A percentile compares a stretch with the other conserved stretches of the same genome.
Evolutionary conservation across 2,329 filamentous ascomycete species (phyloP).

Genomic region (Neonectria punicea): DNA sequence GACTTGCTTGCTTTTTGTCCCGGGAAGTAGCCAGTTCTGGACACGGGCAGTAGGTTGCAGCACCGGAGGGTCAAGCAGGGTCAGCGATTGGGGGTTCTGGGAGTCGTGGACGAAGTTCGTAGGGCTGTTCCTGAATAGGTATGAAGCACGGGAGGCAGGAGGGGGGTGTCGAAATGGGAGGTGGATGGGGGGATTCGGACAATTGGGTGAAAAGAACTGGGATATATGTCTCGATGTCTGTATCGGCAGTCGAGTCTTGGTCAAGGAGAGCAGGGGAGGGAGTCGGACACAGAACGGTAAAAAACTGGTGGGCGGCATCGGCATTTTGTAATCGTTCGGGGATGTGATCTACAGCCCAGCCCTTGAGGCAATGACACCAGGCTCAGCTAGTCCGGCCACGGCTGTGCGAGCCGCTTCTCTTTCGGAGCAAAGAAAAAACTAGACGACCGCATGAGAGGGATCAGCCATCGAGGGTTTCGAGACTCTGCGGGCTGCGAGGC

Average conservation of each 20-base stretch:
- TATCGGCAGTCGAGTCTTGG: constrained; percentile 19
- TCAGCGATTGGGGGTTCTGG: constrained; percentile 4
- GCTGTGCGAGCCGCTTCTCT: constrained; percentile 9
- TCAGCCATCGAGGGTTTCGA: constrained; percentile 17
- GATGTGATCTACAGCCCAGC: constrained; percentile 34
- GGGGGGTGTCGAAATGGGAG: constrained; percentile 17
- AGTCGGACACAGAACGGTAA: constrained; percentile 25
- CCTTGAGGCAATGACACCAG: not conserved
- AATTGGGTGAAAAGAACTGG: constrained; percentile 6
- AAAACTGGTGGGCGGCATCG: constrained; percentile 34
- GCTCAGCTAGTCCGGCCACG: constrained; percentile 3
- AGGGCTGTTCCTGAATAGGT: constrained; percentile 24
- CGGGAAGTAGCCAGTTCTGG: constrained; percentile 24
- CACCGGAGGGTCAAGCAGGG: constrained; percentile 23
- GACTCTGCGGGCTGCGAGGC: constrained; percentile 28
- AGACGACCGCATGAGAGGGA: constrained; percentile 32
- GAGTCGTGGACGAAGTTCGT: constrained; percentile 21
- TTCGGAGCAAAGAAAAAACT: constrained; percentile 22
- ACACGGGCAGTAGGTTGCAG: constrained; percentile 24
- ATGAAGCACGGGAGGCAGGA: constrained; percentile 11
- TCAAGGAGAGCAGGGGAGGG: constrained; percentile 31
- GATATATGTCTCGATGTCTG: constrained; percentile 21
- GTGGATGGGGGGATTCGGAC: constrained; percentile 8
- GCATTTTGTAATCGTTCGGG: constrained; percentile 42
- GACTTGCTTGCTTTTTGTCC: constrained; percentile 26